A percentile compares a stretch with the other conserved stretches of the same genome.
Evolutionary conservation across 176 grass and related monocot species (phyloP).

Genomic region (Oryza brachyantha): DNA sequence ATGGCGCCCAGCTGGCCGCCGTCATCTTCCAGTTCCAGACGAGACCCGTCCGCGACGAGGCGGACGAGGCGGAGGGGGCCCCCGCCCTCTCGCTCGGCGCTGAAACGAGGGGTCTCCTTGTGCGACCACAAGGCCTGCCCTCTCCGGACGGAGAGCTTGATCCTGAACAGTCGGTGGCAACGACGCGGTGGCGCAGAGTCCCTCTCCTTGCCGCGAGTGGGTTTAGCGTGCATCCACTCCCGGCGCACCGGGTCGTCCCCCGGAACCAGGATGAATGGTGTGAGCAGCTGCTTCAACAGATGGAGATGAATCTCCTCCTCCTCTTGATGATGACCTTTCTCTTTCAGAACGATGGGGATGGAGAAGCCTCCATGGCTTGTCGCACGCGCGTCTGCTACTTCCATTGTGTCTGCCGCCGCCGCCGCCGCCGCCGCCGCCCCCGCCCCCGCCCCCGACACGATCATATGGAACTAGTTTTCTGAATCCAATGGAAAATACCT

Average conservation of each 20-base stretch:
- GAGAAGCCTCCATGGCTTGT: too few species aligned
- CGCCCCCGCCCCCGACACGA: too few species aligned
- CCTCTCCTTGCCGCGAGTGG: not conserved
- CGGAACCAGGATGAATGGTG: too few species aligned
- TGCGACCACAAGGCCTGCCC: not conserved
- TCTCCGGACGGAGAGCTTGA: not conserved
- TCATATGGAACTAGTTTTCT: too few species aligned
- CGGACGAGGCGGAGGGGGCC: not conserved
- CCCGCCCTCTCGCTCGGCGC: not conserved
- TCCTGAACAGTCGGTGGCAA: not conserved
- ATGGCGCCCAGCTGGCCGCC: not conserved
- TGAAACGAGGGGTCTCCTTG: not conserved
- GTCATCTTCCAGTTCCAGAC: not conserved
- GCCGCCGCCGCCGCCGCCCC: too few species aligned
- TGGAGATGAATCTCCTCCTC: not conserved
- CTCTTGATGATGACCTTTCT: not conserved
- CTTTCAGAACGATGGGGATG: too few species aligned
- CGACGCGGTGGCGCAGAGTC: not conserved
- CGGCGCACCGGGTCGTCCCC: not conserved
- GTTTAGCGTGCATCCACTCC: not conserved
- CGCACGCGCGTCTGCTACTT: too few species aligned
- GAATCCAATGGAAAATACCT: too few species aligned
- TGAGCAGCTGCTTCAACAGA: too few species aligned
- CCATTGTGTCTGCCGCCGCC: too few species aligned
- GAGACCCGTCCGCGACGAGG: not conserved